Evolutionary conservation across 1,139 yeast species (phyloP), one percentile per base, ranked within the genome.

Genomic region (Eremothecium sinecaudum): DNA sequence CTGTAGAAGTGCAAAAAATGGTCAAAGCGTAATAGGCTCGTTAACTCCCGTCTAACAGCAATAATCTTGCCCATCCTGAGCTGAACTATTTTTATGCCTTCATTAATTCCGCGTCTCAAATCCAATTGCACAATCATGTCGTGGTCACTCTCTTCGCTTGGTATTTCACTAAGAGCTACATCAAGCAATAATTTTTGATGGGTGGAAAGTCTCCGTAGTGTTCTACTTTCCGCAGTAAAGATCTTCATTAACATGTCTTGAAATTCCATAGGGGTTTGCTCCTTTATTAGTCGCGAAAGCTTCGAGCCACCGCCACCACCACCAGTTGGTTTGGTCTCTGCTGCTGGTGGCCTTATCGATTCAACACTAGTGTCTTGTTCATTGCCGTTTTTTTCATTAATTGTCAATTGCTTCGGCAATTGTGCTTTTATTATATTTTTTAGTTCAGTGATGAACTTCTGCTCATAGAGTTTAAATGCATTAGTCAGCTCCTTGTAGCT

Each of bases 171-270:
- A 20, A 86, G 63, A 0, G 93, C 77, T 37, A 82, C 56, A 45
- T 83, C 94, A 14, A 90, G 64, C 21, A 90, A 58, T 4, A 82
- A 49, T 51, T 84, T 84, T 51, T 87, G 94, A 41, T 87, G 96
- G 2, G 73, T 64, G 1, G 82, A 73, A 17, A 87, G 62, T 35
- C 94, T 67, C 40, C 90, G 66, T 28, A 87, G 64, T 18, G 87
- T 75, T 46, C 79, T 87, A 0, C 86, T 73, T 5, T 83, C 64
- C 24, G 74, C 69, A 0, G 80, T 59, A 47, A 73, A 84, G 2
- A 79, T 77, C 25, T 63, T 65, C 2, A 67, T 59, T 31, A 84
- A 56, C 86, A 86, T 79, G 2, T 58, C 61, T 47, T 80, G 86
- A 48, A 86, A 86, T 40, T 82, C 95, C 13, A 61, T 59, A 0